Evolutionary conservation across 345 rosid genomes (phyloP).

Genomic region (Syzygium aqueum): DNA sequence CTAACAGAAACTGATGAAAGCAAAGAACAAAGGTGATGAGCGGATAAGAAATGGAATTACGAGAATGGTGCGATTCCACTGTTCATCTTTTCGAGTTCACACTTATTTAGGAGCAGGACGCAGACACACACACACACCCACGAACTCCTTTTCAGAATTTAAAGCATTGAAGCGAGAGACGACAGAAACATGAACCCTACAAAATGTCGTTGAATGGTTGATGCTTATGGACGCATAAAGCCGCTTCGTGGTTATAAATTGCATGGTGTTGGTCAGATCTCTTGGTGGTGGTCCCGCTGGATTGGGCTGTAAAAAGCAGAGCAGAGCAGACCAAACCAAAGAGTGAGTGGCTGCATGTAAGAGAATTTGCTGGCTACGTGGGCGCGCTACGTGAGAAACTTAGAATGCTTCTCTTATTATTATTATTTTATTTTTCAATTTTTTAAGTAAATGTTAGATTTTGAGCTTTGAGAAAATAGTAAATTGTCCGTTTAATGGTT

Average conservation of each 20-base stretch:
- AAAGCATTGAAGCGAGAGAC: not conserved
- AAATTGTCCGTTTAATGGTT: too few species aligned
- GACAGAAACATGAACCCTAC: not conserved
- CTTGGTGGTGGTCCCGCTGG: not conserved
- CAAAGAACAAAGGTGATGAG: not conserved
- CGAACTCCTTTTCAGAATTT: not conserved
- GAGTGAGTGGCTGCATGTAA: not conserved
- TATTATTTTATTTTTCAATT: not conserved
- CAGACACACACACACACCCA: not conserved
- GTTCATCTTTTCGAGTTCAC: not conserved
- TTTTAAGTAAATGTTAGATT: not conserved
- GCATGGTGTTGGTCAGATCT: not conserved
- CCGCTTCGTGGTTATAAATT: not conserved
- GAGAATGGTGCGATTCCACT: not conserved
- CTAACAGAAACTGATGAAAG: not conserved
- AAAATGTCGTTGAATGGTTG: not conserved
- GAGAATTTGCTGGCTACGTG: not conserved
- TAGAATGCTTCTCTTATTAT: not conserved
- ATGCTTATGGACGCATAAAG: not conserved
- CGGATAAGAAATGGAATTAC: not conserved
- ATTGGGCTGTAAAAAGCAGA: not conserved
- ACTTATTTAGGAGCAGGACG: not conserved
- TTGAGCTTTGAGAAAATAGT: too few species aligned
- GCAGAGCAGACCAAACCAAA: not conserved
- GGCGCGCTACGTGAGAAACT: not conserved